Percentiles rank a stretch among this genome's conserved stretches.
phyloP scores from a whole-genome alignment of 2,329 filamentous ascomycete species.

The Erysiphe neolycopersici region DNA sequence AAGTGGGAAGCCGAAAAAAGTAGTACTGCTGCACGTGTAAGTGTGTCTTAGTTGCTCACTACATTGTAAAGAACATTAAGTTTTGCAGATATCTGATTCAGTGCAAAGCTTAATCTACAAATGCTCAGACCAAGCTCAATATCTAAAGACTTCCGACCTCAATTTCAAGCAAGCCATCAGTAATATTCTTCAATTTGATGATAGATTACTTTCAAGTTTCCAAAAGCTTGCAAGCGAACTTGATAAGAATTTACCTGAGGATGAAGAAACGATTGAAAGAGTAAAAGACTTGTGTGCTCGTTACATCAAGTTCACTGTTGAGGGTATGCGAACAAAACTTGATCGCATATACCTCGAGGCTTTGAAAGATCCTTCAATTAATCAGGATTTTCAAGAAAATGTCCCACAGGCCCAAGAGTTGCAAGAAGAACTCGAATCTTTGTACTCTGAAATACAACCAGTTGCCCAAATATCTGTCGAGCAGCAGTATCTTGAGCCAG shows the following conservation, averaged over 20 bases:
- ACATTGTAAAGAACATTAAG: constrained; percentile 1
- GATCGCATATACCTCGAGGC: constrained; percentile 28
- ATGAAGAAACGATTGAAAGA: constrained; percentile 25
- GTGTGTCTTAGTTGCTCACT: constrained; percentile 1
- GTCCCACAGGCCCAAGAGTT: constrained; percentile 21
- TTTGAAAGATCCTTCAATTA: constrained; percentile 11
- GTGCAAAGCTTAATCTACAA: constrained; percentile 21
- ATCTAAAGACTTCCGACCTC: constrained; percentile 19
- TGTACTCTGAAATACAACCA: constrained; percentile 41
- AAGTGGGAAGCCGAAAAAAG: constrained; percentile 18
- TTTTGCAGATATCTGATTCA: constrained; percentile 20
- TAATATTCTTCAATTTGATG: constrained; percentile 29
- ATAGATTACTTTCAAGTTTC: constrained; percentile 35
- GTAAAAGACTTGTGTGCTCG: constrained; percentile 32
- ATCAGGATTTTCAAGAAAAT: constrained; percentile 2
- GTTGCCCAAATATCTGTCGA: constrained; percentile 46
- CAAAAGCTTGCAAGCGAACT: constrained; percentile 39
- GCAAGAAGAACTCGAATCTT: constrained; percentile 38
- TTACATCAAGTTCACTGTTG: constrained; percentile 30
- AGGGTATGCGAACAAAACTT: constrained; percentile 25
- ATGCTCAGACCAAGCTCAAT: constrained; percentile 23
- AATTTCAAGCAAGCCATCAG: constrained; percentile 23
- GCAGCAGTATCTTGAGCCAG: constrained; percentile 36
- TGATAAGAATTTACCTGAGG: constrained; percentile 23
- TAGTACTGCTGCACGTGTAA: constrained; percentile 19